Evolutionary conservation across 192 early-diverging fungal genomes (phyloP), one percentile per base, ranked within the genome.

Genomic region (Umbelopsis sp.): DNA sequence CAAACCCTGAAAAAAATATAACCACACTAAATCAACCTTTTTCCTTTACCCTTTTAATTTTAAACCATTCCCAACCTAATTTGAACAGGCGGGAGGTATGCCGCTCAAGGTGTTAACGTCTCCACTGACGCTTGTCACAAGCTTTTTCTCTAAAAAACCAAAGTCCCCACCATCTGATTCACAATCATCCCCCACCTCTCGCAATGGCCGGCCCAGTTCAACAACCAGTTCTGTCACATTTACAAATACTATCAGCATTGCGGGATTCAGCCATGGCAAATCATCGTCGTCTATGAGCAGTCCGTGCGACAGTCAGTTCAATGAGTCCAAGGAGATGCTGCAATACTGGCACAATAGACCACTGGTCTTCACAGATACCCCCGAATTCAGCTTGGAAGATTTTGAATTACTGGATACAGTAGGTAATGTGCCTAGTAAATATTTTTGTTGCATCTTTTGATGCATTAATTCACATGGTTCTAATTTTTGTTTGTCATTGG

Each of bases 301-400:
- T 33, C 55, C 55, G 25, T 61, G 55, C 55, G 27, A 61, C 10
- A 61, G 55, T n/a, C 55, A 61, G 4, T 61, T 61, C 30, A 61
- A 33, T 33, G 55, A 61, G 18, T 61, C 55, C 18, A 61, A 35
- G 35, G 55, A 61, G 55, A 61, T 61, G 55, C 15, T 78, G 33
- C 76, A 78, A 46, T 78, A 78, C 37, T 78, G 70, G 64, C 76
- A 78, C n/a, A 67, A 16, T 30, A 67, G 76, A 9, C 49, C 71
- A 18, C 71, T 72, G 33, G 71, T 73, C 49, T 66, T 35, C 37
- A 27, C 13, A 4, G 46, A 66, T 22, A 48, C n/a, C 9, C 65
- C 65, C 23, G 45, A 66, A 23, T 22, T 27, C 45, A 35, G 65
- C 25, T 15, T 66, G 13, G 46, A 66, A 11, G 65, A 66, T 2